phyloP scores from a whole-genome alignment of 1,139 yeast genomes.

The Yamadazyma dendronema region DNA sequence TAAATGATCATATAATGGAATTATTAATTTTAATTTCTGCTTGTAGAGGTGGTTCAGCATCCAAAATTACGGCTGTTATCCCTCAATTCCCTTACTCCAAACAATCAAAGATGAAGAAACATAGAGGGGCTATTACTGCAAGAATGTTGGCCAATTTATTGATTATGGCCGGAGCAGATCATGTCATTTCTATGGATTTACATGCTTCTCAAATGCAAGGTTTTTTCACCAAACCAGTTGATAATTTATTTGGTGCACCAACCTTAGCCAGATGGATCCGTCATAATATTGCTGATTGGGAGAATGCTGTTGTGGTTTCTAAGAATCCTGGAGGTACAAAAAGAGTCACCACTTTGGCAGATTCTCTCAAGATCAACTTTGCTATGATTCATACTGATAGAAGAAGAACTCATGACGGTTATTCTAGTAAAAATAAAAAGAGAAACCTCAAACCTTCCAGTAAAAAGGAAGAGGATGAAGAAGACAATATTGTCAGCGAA shows the following conservation, averaged over 20 bases:
- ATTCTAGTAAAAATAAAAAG: conserved; percentile 37
- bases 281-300: conserved; percentile 81
- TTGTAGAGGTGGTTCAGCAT: conserved; percentile 96
- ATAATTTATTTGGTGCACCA: conserved; percentile 94
- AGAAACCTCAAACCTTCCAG: conserved; percentile 29
- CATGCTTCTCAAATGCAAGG: conserved; percentile 99
- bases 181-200: conserved; percentile 95
- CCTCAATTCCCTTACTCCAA: conserved; percentile 98
- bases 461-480: conserved; percentile 44
- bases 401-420: conserved; percentile 79
- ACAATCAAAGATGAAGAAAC: conserved; percentile 97
- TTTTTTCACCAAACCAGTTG: conserved; percentile 94
- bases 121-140: conserved; percentile 98
- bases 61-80: conserved; percentile 93
- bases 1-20: conserved; percentile 97
- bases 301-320: conserved; percentile 81
- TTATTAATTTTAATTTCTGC: conserved; percentile 88
- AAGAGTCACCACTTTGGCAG: conserved; percentile 96
- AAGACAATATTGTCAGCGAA: conserved; percentile 73
- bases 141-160: conserved; percentile 94
- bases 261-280: conserved; percentile 95
- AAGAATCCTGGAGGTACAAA: conserved; percentile 99
- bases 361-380: conserved; percentile 88
- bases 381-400: conserved; percentile 99
- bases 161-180: conserved; percentile 99